Evolutionary conservation across 768 basidiomycete species (phyloP), one percentile per base, ranked within the genome.

Genomic region (Agrocybe pediades): DNA sequence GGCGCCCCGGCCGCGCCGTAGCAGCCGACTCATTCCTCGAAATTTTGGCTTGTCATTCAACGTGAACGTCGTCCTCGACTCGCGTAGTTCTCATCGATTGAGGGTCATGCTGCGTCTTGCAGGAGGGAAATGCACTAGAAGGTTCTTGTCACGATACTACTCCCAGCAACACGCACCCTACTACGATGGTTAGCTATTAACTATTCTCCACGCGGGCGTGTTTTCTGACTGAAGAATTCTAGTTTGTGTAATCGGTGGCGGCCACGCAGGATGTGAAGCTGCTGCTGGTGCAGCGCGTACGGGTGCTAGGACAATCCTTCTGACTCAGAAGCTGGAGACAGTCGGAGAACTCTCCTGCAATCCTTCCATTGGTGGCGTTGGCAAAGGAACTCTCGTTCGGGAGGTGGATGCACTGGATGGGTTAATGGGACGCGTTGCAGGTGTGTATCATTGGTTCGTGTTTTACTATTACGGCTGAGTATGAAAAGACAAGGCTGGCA

Each of bases 381-480:
- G 94, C 5, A 96, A 96, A 71, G 94, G 94, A 17, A 94, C 88
- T 0, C 74, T 96, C 25, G 91, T 95, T n/a, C 77, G 88, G 40
- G 94, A 96, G 68, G 85, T 96, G 5, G 94, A 96, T 64, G 94
- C 94, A 24, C 71, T 96, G 53, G 94, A 93, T 59, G 94, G 94
- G 2, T 64, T 95, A 9, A 93, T 92, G 77, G 94, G 90, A 1
- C 75, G 75, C 41, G 82, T 93, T n/a, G 81, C 90, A 57, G 92
- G 93, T 89, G 56, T 46, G 81, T 19, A 23, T 27, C 11, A 17
- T 15, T 9, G n/a, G 40, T 47, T 17, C 15, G 13, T 15, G 11
- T 19, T 17, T 41, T 15, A 40, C 20, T 6, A 57, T 29, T 16
- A 19, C 26, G 16, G 9, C 30, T 29, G 41, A 25, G 2, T 26